These are phyloP conservation scores for Chlamydomonas incerta DNA, from an alignment of 139 green algal species.

Conservation along the genomic window DNA sequence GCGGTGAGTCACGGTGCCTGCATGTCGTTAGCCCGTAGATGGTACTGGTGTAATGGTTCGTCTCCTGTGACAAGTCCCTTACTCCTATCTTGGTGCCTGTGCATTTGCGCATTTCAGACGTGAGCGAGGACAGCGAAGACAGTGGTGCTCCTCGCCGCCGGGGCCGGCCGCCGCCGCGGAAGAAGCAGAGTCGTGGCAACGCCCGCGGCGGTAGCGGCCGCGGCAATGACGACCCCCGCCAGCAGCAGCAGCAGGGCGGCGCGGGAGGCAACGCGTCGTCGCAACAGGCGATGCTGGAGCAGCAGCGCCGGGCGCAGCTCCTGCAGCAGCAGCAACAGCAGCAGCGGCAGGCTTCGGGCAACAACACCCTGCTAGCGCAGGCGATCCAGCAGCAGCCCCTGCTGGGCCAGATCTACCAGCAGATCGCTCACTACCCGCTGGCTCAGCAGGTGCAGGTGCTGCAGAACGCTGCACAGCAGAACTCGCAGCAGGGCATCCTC, in stretches of 20 bases:
- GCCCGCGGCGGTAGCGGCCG: neutral
- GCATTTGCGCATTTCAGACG: too few relatives aligned
- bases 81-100: neutral
- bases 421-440: neutral
- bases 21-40: too few relatives aligned
- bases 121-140: conserved; percentile 11
- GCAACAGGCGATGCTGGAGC: conserved; percentile 12
- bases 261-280: conserved; percentile 16
- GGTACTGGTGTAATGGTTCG: too few relatives aligned
- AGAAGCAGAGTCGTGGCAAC: neutral
- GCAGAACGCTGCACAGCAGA: neutral
- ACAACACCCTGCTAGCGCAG: neutral
- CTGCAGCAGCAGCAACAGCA: conserved; percentile 13
- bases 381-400: neutral
- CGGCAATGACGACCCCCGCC: neutral
- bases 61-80: too few relatives aligned
- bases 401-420: neutral
- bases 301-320: conserved; percentile 26
- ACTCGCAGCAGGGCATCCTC: neutral
- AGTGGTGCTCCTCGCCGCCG: neutral
- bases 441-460: neutral
- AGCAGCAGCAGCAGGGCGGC: neutral
- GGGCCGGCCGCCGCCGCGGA: neutral
- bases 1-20: neutral
- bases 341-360: neutral